Evolutionary conservation across 257 asterid species (phyloP), one percentile per base, ranked within the genome.

Genomic region (Henckelia pumila): DNA sequence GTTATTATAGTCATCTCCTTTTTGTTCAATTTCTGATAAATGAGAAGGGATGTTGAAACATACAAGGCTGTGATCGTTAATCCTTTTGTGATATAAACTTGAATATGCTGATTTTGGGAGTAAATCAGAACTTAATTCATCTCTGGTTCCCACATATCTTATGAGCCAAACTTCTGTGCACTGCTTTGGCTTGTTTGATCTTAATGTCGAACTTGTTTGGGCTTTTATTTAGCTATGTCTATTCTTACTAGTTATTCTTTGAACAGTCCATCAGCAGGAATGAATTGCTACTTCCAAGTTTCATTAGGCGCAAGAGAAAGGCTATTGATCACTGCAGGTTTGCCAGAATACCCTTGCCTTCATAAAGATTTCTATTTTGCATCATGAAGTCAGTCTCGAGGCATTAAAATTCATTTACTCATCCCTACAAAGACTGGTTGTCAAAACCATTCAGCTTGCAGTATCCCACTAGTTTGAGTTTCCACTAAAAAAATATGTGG

Each of bases 281-380:
- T 10, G 75, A 82, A 17, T 3, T 78, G 75, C 32, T 8, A 59
- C 82, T 77, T 64, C 78, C 79, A 63, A 82, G 78, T 33, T 2
- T 55, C 52, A 40, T 76, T 68, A 80, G 89, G 88, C 86, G 84
- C 63, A 82, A 81, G 80, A 71, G 64, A 69, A 66, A 81, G 2
- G 73, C 77, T 29, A 1, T 66, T 56, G 30, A 24, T 22, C 64
- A 9, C 52, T 26, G 58, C 53, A 60, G 80, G 55, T 44, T 35
- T 61, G 52, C 71, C 26, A 50, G 21, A 78, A 83, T 1, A 25
- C 56, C 28, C 40, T 29, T 53, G 59, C 17, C n/a, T 30, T 56
- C 55, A 66, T 66, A 25, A 53, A 20, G 44, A 20, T 8, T 35
- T 53, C 28, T 52, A 19, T 32, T 8, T 21, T n/a, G 61, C 30